phyloP scores from a whole-genome alignment of 352 stramenopile genomes.

The Pythium inflatum region DNA sequence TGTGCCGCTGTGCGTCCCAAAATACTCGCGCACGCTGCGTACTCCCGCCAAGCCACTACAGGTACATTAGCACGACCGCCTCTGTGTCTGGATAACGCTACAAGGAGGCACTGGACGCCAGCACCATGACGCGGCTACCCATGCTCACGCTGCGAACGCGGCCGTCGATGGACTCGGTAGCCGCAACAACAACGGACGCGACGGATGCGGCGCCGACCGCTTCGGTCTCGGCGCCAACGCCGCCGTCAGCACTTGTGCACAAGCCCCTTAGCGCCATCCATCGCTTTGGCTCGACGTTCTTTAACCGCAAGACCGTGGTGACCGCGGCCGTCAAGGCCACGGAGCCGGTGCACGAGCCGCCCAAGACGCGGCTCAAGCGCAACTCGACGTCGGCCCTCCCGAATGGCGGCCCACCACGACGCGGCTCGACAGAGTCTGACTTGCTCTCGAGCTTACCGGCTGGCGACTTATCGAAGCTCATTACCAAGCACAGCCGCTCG shows the following conservation, averaged over 20 bases:
- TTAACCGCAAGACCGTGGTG: slow-evolving; percentile 22
- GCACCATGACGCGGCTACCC: slow-evolving; percentile 18
- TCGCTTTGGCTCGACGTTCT: slow-evolving; percentile 23
- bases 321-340: neutral
- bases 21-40: too few species aligned
- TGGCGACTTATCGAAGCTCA: neutral
- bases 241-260: slow-evolving; percentile 16
- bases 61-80: neutral
- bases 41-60: too few species aligned
- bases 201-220: neutral
- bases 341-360: neutral
- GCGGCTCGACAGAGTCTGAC: slow-evolving; percentile 15
- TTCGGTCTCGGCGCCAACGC: neutral
- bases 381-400: neutral
- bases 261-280: slow-evolving; percentile 23
- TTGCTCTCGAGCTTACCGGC: slow-evolving; percentile 1
- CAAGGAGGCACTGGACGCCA: neutral
- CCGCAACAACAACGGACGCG: neutral
- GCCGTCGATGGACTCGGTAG: neutral
- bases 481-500: neutral
- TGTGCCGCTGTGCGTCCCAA: too few species aligned
- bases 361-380: neutral
- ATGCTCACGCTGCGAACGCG: slow-evolving; percentile 15
- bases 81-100: neutral
- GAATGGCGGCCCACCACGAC: neutral